Percentiles rank a stretch among this genome's conserved stretches.
Conservation (phyloP, 192 early-diverging fungal species). For the Linderina pennispora region DNA sequence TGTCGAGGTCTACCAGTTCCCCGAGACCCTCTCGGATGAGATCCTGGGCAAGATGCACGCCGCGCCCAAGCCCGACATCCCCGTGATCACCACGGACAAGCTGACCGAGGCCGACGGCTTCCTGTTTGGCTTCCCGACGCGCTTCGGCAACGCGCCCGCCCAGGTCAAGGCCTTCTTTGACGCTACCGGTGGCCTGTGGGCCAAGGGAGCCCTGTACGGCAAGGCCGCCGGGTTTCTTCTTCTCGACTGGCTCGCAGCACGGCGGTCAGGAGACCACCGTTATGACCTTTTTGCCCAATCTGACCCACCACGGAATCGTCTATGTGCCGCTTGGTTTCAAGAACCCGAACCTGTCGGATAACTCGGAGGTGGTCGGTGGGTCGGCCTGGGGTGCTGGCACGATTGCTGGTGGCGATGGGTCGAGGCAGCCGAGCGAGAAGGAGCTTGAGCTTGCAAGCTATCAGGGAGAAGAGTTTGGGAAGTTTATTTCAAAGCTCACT, state of each 20-base stretch:
- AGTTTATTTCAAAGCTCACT: constrained; percentile 9
- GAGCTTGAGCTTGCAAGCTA: constrained; percentile 4
- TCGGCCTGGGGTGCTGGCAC: constrained; percentile 49
- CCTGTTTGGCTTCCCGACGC: constrained; percentile 3
- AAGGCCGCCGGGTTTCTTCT: constrained; percentile 41
- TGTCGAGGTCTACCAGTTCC: constrained; percentile 45
- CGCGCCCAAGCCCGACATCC: background rate
- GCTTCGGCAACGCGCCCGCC: constrained; percentile 28
- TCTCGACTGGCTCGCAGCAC: constrained; percentile 25
- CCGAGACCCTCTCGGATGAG: constrained; percentile 55
- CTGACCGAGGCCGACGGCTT: background rate
- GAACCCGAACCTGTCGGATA: constrained; percentile 20
- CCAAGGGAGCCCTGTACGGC: constrained; percentile 26
- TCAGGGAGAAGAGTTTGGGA: constrained; percentile 43
- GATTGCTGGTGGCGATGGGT: constrained; percentile 2
- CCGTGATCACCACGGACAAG: background rate
- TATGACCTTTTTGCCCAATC: constrained; percentile 20
- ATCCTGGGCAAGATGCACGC: constrained; percentile 17
- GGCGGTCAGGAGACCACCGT: constrained; percentile 48
- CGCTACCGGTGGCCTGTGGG: constrained; percentile 43
- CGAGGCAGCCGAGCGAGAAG: background rate
- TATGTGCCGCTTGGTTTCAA: constrained; percentile 49
- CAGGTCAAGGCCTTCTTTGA: constrained; percentile 40
- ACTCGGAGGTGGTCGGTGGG: constrained; percentile 50
- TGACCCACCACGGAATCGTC: constrained; percentile 48